Percentiles rank a stretch among this genome's conserved stretches.
Evolutionary conservation across 306 rosid species (phyloP).

Genomic region (Chamaecrista fasciculata): DNA sequence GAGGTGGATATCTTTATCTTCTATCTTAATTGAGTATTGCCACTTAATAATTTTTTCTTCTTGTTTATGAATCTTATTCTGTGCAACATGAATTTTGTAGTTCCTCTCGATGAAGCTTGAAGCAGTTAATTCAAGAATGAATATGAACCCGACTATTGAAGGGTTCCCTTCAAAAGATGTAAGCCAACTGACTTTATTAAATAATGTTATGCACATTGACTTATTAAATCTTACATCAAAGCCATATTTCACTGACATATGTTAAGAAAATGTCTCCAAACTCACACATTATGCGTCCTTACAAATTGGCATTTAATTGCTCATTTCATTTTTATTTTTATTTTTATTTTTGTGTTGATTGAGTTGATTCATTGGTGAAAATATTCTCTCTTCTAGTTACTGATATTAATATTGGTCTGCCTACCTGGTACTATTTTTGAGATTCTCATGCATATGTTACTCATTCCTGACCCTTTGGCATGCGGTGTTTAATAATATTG

Average conservation of each 20-base stretch:
- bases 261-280: background rate
- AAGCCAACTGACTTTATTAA: conserved; percentile 33
- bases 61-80: conserved; percentile 24
- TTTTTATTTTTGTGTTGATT: background rate
- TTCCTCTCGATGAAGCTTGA: conserved; percentile 95
- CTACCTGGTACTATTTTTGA: background rate
- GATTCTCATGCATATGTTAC: background rate
- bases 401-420: background rate
- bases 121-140: conserved; percentile 74
- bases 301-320: background rate
- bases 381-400: background rate
- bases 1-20: conserved; percentile 52
- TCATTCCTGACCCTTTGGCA: background rate
- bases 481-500: background rate
- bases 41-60: background rate
- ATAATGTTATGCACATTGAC: background rate
- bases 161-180: conserved; percentile 73
- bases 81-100: conserved; percentile 37
- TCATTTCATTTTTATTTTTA: background rate
- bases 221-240: background rate
- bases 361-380: background rate
- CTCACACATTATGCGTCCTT: background rate
- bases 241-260: background rate
- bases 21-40: background rate
- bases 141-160: conserved; percentile 44